Evolutionary conservation across 805 yeast species (phyloP), one percentile per base, ranked within the genome.

Genomic region (Candida nemodendra): DNA sequence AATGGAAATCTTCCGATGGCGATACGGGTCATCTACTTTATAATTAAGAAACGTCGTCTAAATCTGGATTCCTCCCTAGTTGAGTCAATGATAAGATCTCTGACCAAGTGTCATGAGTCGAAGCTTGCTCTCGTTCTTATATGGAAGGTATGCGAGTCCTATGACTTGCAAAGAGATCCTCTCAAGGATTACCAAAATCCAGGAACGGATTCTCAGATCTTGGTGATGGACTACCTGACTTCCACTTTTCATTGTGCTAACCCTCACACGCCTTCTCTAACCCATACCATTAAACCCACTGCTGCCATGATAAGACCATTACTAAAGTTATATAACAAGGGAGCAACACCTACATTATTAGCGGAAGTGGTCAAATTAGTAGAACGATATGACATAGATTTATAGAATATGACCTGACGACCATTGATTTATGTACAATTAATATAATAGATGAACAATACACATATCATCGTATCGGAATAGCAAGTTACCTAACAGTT

Each of bases 401-500:
- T 45, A 28, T 41, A 34, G n/a, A 25, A 30, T 13, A 31, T 29
- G 18, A 29, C 9, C 9, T 29, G 14, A 15, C 17, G 32, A 29
- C 12, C n/a, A 8, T 17, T n/a, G n/a, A n/a, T n/a, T n/a, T n/a
- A n/a, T n/a, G n/a, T n/a, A n/a, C n/a, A n/a, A n/a, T n/a, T n/a
- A n/a, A n/a, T n/a, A n/a, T n/a, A n/a, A n/a, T n/a, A n/a, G n/a
- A n/a, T n/a, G n/a, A n/a, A n/a, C n/a, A n/a, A n/a, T n/a, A n/a
- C n/a, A n/a, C n/a, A n/a, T n/a, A n/a, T n/a, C n/a, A n/a, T n/a
- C n/a, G n/a, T n/a, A n/a, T n/a, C n/a, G n/a, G n/a, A n/a, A n/a
- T 31, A 19, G 25, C n/a, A 8, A 22, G 18, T 14, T 11, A 18
- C 14, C 29, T 27, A 56, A 40, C 65, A 62, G 21, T 57, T 54